Base-by-base conservation (phyloP, 2,329 filamentous ascomycete species). In the Alternaria sp. region DNA sequence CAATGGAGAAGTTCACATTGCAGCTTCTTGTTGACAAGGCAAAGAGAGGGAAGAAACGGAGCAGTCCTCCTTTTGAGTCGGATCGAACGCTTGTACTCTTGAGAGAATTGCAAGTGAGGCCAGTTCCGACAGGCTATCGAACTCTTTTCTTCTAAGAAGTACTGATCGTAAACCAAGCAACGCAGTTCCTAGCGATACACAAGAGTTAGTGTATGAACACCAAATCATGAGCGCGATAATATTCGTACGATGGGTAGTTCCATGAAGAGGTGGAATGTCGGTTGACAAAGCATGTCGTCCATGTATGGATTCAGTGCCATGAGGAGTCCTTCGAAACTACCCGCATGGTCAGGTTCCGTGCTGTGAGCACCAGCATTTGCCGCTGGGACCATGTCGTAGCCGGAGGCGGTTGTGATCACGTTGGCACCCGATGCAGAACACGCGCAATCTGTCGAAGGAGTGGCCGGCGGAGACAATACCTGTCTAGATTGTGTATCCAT, bases 111-210 rank as follows among this genome's bases (percentile, higher is more conserved):
- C 16, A 58, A 41, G 28, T 39, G 4, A 16, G 54, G 47, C 46
- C 47, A 57, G 12, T 30, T 24, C 12, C 32, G 30, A 44, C 56
- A 59, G 22, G 41, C 28, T 18, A 49, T 22, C 6, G 42, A 59
- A 2, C 41, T 36, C 24, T 20, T 51, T 20, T 59, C 53, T n/a
- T 59, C 51, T 12, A 59, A 22, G 46, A 59, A 59, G 46, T 59
- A 59, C 44, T 59, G 57, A 16, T 59, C 38, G 32, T 51, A 55
- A 16, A 59, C n/a, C 20, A 55, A 32, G 22, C 26, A 39, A 24
- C 51, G 38, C 16, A 55, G 22, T 28, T 59, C 57, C 46, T 49
- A 49, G 8, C 6, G 1, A 3, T n/a, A 24, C 6, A 8, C 16
- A 18, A 36, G 20, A n/a, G 46, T 24, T 12, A 26, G 34, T 5